phyloP scores from a whole-genome alignment of 805 yeast species.

The Kuraishia hungarica region DNA sequence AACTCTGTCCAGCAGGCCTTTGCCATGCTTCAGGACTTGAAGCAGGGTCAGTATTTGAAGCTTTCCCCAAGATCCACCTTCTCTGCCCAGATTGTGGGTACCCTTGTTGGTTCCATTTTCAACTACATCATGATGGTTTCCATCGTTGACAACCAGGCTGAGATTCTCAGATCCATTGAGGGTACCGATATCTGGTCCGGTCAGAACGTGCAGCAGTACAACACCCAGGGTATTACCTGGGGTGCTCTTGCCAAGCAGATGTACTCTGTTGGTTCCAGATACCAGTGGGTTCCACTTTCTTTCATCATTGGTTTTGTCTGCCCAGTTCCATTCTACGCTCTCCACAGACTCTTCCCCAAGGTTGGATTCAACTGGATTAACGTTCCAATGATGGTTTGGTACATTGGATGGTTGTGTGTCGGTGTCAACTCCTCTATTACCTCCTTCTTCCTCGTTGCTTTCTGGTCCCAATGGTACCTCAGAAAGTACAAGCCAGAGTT shows the following conservation, averaged over 20 bases:
- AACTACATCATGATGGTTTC: conserved; percentile 33
- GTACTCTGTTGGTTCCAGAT: conserved; percentile 38
- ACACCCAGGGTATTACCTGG: conserved; percentile 54
- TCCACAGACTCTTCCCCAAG: conserved; percentile 25
- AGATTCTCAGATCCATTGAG: conserved; percentile 20
- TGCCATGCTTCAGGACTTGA: conserved; percentile 45
- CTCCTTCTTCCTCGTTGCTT: conserved; percentile 29
- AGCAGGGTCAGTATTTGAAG: conserved; percentile 57
- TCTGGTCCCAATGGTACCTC: conserved; percentile 16
- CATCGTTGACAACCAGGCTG: conserved; percentile 26
- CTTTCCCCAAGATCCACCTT: conserved; percentile 56
- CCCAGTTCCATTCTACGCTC: conserved; percentile 28
- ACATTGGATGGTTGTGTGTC: conserved; percentile 62
- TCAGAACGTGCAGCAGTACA: conserved; percentile 31
- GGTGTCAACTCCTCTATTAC: conserved; percentile 64
- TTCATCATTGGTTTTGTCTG: conserved; percentile 48
- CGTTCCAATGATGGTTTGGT: conserved; percentile 60
- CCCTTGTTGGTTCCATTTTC: conserved; percentile 34
- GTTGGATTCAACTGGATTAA: conserved; percentile 39
- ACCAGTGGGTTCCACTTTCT: conserved; percentile 48
- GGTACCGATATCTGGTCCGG: conserved; percentile 33
- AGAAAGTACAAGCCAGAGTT: conserved; percentile 16
- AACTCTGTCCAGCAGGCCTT: conserved; percentile 51
- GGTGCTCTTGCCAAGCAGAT: conserved; percentile 55
- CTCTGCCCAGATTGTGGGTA: conserved; percentile 36